Percentiles rank a stretch among this genome's conserved stretches.
Conservation (phyloP, 1,139 yeast species). For the Saccharomyces hybrid region DNA sequence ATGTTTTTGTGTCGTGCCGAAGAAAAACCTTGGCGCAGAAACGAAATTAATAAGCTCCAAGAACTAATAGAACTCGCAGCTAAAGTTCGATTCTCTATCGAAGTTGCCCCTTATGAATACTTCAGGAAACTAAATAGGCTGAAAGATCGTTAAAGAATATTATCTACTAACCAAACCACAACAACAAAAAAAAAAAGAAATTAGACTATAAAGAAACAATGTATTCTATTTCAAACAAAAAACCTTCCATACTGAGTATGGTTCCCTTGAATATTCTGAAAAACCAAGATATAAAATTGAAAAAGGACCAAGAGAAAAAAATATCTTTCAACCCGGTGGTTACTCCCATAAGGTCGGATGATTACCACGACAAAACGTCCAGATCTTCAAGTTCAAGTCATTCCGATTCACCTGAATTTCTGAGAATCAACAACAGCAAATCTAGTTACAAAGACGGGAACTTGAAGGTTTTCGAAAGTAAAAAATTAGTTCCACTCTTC, state of each 20-base stretch:
- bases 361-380: background rate
- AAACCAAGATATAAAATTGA: background rate
- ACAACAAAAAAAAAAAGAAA: background rate
- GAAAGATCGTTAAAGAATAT: background rate
- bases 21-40: background rate
- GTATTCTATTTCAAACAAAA: background rate
- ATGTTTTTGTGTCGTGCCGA: background rate
- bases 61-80: background rate
- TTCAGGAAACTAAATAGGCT: background rate
- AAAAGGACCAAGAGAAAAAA: background rate
- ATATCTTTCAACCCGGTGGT: background rate
- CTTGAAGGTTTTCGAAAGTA: background rate
- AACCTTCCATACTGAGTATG: background rate
- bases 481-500: constrained; percentile 18
- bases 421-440: background rate
- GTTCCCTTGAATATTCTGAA: background rate
- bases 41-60: background rate
- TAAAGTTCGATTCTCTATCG: background rate
- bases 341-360: background rate
- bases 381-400: background rate
- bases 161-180: background rate
- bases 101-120: too few relatives aligned
- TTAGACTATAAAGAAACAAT: background rate
- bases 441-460: background rate
- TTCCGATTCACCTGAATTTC: background rate